These are phyloP conservation scores for Xylaria sp. DNA, from an alignment of 2,329 filamentous ascomycete genomes.

Conservation along the genomic window DNA sequence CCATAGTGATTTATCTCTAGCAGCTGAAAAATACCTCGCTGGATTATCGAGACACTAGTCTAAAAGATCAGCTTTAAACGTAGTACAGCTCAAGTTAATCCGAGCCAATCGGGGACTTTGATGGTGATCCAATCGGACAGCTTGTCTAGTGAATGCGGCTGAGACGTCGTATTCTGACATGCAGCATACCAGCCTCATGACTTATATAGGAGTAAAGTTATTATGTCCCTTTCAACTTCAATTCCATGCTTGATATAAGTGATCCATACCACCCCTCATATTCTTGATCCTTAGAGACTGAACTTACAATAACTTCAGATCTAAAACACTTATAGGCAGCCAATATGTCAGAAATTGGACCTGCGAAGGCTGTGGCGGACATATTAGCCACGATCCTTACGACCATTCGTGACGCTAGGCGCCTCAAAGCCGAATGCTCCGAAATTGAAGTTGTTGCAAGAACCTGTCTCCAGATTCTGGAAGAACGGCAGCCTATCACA, in stretches of 20 bases:
- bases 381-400: not conserved
- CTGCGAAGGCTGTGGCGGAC: constrained; percentile 2
- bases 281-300: too few species aligned
- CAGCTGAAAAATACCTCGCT: not conserved
- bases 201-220: too few species aligned
- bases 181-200: too few species aligned
- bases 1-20: not conserved
- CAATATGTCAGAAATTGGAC: not conserved
- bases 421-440: not conserved
- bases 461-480: not conserved
- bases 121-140: not conserved
- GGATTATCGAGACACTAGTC: not conserved
- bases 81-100: not conserved
- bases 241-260: too few species aligned
- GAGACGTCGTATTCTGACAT: not conserved
- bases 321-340: not conserved
- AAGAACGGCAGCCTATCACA: not conserved
- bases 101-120: not conserved
- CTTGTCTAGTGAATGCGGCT: not conserved
- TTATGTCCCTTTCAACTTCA: too few species aligned
- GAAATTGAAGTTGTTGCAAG: not conserved
- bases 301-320: not conserved
- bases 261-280: too few species aligned
- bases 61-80: not conserved
- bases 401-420: not conserved